Percentiles rank a stretch among this genome's conserved stretches.
Conservation (phyloP, 768 basidiomycete genomes). For the Rhodotorula sphaerocarpa region DNA sequence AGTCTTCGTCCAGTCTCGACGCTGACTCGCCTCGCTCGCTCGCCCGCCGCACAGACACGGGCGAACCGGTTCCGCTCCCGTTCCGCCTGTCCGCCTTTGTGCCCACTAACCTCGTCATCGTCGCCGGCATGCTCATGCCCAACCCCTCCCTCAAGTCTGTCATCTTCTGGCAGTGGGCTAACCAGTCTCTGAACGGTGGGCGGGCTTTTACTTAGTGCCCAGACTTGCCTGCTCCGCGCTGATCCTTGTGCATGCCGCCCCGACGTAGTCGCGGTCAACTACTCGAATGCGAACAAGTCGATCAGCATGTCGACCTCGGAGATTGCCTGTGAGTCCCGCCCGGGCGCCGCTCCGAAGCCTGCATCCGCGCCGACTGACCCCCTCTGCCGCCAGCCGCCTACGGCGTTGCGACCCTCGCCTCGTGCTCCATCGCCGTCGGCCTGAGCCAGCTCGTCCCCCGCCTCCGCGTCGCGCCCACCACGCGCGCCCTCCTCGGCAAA, state of each 20-base stretch:
- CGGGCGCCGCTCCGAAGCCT: neutral
- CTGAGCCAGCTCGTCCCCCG: constrained; percentile 44
- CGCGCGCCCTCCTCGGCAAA: constrained; percentile 32
- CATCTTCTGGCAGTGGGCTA: constrained; percentile 43
- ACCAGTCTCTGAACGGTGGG: constrained; percentile 46
- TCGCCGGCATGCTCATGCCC: constrained; percentile 48
- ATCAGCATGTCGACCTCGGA: constrained; percentile 45
- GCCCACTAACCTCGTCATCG: constrained; percentile 45
- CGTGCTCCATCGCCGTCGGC: constrained; percentile 45
- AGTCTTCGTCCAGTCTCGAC: too few relatives aligned
- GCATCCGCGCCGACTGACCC: neutral
- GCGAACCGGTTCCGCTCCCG: constrained; percentile 45
- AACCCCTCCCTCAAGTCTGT: constrained; percentile 41
- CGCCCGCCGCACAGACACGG: constrained; percentile 41
- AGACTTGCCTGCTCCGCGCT: neutral
- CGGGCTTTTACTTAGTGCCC: neutral
- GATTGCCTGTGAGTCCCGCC: constrained; percentile 39
- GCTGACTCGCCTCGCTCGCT: too few relatives aligned
- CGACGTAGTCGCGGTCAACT: constrained; percentile 40
- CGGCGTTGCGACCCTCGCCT: constrained; percentile 44
- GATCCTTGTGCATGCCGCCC: too few relatives aligned
- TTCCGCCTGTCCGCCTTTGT: constrained; percentile 48
- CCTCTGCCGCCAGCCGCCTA: constrained; percentile 39
- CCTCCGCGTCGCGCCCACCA: constrained; percentile 25
- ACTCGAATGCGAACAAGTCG: constrained; percentile 46